These are phyloP conservation scores for Dendrocalamus latiflorus DNA, from an alignment of 202 grass and related monocot species.

Conservation along the genomic window DNA sequence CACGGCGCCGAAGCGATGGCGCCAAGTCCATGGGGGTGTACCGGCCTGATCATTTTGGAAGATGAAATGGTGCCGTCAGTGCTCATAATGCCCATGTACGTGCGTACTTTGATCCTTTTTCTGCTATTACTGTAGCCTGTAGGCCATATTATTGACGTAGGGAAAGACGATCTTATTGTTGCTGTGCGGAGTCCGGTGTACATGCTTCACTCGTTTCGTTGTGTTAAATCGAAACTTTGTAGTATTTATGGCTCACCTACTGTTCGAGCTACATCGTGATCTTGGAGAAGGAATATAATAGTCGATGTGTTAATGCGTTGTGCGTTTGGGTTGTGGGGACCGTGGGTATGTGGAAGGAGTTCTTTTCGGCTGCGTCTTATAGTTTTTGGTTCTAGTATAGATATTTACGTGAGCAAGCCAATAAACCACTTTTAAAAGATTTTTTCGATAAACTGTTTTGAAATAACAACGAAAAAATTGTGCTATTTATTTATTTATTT, in stretches of 20 bases:
- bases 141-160: background rate
- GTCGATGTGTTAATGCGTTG: no score
- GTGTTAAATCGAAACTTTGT: conserved; percentile 3
- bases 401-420: no score
- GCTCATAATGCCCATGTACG: background rate
- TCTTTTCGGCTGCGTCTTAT: no score
- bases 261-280: background rate
- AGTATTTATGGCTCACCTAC: conserved; percentile 17
- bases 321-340: conserved; percentile 19
- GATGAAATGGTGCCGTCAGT: background rate
- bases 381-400: no score
- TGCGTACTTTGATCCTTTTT: conserved; percentile 6
- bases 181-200: background rate
- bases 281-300: no score
- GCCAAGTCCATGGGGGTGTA: background rate
- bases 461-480: no score
- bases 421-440: no score
- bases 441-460: no score
- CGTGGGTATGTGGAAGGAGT: conserved; percentile 10
- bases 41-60: background rate
- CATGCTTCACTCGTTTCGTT: background rate
- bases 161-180: background rate
- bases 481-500: no score
- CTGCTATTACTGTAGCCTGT: conserved; percentile 5
- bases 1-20: background rate